Base-by-base conservation (phyloP, 768 basidiomycete genomes). In the Phlebiopsis gigantea region DNA sequence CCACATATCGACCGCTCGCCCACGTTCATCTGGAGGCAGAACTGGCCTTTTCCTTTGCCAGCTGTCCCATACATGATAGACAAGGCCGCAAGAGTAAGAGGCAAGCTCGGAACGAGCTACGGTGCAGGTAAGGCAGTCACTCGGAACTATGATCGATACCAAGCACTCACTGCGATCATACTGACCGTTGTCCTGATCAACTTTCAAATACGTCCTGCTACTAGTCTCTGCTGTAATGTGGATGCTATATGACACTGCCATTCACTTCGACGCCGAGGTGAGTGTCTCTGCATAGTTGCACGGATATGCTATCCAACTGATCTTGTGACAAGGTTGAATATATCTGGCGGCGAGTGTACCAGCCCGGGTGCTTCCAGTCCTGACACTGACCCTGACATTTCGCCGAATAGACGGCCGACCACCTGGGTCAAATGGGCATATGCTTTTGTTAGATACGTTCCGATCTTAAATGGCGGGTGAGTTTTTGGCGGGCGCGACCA, bases 151-250 rank as follows among this genome's bases (percentile, higher is more conserved):
- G n/a, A n/a, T n/a, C n/a, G n/a, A n/a, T n/a, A n/a, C n/a, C n/a
- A n/a, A n/a, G n/a, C n/a, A 15, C 46, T 29, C 26, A 25, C 1
- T n/a, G 12, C n/a, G n/a, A 12, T 21, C 1, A 5, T 24, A 24
- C 5, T 39, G 9, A n/a, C 25, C 10, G 12, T 51, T 21, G 14
- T 21, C 7, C n/a, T 41, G 17, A 25, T 34, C n/a, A 41, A 21
- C n/a, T n/a, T n/a, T n/a, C n/a, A n/a, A n/a, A n/a, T n/a, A n/a
- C n/a, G 30, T 22, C 5, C 10, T 17, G 21, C 19, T 3, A 1
- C 83, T 82, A 62, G 83, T 82, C 48, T 22, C 30, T 5, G 49
- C 56, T 15, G 56, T 58, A 2, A 49, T 47, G 26, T 56, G 46
- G 46, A 48, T 48, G 48, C 34, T 48, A 4, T 61, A 54, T 29